phyloP scores from a whole-genome alignment of 495 filamentous ascomycete species.

The Apodospora peruviana region DNA sequence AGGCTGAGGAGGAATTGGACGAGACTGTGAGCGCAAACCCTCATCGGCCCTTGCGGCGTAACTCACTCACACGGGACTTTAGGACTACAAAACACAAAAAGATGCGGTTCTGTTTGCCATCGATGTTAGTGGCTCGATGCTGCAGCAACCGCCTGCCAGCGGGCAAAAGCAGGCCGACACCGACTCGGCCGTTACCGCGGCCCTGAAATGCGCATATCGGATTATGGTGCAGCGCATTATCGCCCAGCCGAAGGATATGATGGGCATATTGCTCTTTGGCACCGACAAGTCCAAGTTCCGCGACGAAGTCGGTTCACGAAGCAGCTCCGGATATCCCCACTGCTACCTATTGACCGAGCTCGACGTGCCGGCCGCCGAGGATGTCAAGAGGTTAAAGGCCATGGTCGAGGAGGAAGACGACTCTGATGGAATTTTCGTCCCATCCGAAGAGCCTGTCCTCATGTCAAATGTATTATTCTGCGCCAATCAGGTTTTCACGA shows the following conservation, averaged over 20 bases:
- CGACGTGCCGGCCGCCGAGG: slow-evolving; percentile 76
- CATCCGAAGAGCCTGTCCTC: slow-evolving; percentile 61
- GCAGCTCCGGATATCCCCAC: slow-evolving; percentile 70
- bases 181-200: slow-evolving; percentile 70
- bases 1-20: slow-evolving; percentile 70
- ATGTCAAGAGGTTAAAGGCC: slow-evolving; percentile 72
- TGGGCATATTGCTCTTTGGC: slow-evolving; percentile 91
- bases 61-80: background rate
- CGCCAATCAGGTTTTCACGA: slow-evolving; percentile 94
- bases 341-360: slow-evolving; percentile 91
- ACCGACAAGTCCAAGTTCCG: slow-evolving; percentile 82
- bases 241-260: slow-evolving; percentile 94
- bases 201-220: slow-evolving; percentile 88
- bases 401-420: slow-evolving; percentile 70
- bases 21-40: slow-evolving; percentile 51
- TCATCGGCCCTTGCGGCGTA: background rate
- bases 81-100: slow-evolving; percentile 89
- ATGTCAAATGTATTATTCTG: slow-evolving; percentile 94
- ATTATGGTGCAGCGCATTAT: slow-evolving; percentile 98
- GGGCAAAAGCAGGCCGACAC: slow-evolving; percentile 66
- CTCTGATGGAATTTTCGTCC: slow-evolving; percentile 61
- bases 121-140: slow-evolving; percentile 88
- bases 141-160: slow-evolving; percentile 56
- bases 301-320: slow-evolving; percentile 56
- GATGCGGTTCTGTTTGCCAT: slow-evolving; percentile 97